Conservation (phyloP, 768 basidiomycete species). For the Kwoniella heveanensis region DNA sequence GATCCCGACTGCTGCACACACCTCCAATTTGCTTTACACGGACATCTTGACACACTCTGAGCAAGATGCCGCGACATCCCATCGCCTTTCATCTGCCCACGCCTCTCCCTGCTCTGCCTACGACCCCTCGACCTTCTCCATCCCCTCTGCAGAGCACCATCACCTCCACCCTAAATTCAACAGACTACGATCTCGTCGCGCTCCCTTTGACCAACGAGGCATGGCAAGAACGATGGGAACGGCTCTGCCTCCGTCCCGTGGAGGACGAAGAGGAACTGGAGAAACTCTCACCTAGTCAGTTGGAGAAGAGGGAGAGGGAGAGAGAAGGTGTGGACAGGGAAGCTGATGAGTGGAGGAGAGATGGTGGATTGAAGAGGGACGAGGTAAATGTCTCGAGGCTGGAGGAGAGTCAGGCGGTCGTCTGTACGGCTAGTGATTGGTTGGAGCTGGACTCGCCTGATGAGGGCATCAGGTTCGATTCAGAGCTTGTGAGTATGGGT, state of each 20-base stretch:
- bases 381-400: constrained; percentile 88
- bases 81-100: constrained; percentile 39
- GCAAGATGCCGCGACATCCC: constrained; percentile 36
- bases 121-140: constrained; percentile 32
- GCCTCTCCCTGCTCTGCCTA: constrained; percentile 44
- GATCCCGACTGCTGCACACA: background rate
- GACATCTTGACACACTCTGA: background rate
- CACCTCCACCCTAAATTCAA: constrained; percentile 38
- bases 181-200: constrained; percentile 73
- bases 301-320: constrained; percentile 54
- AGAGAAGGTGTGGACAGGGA: constrained; percentile 57
- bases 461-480: constrained; percentile 92
- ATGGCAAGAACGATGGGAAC: constrained; percentile 85
- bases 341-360: constrained; percentile 85
- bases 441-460: constrained; percentile 89
- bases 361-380: constrained; percentile 73
- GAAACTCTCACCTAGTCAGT: constrained; percentile 22
- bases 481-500: constrained; percentile 74
- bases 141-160: constrained; percentile 44
- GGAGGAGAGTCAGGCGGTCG: constrained; percentile 62
- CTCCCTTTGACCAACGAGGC: constrained; percentile 83
- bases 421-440: constrained; percentile 87
- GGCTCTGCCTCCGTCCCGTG: constrained; percentile 70
- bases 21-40: background rate
- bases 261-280: constrained; percentile 42